These are phyloP conservation scores for Neopestalotiopsis rosae DNA, from an alignment of 2,329 filamentous ascomycete species.

Conservation along the genomic window DNA sequence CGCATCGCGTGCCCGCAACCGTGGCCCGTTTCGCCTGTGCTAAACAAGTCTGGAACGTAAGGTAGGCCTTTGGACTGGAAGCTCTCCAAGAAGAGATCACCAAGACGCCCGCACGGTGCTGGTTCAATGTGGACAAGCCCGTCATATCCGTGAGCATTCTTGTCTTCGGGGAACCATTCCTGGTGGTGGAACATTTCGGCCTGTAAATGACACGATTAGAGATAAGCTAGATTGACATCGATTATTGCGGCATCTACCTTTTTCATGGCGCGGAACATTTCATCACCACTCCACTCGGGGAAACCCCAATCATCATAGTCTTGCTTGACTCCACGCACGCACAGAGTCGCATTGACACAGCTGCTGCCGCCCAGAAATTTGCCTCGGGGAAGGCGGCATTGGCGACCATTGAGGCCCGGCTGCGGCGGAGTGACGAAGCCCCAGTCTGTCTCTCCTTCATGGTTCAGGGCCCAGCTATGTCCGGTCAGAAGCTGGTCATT, in stretches of 20 bases:
- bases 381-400: conserved; percentile 53
- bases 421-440: conserved; percentile 50
- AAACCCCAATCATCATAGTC: conserved; percentile 58
- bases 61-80: background rate
- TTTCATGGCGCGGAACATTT: background rate
- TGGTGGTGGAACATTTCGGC: background rate
- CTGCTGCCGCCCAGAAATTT: conserved; percentile 55
- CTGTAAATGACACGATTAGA: background rate
- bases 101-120: background rate
- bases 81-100: background rate
- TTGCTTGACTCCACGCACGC: conserved; percentile 53
- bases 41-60: background rate
- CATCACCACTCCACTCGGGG: conserved; percentile 45
- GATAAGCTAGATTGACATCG: background rate
- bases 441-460: conserved; percentile 56
- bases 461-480: conserved; percentile 46
- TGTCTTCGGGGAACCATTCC: background rate
- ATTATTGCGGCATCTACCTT: background rate
- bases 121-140: background rate
- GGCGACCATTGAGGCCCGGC: conserved; percentile 44
- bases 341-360: conserved; percentile 55
- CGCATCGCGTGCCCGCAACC: background rate
- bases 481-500: background rate
- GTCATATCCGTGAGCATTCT: background rate
- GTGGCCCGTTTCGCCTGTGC: background rate